Base-by-base conservation (phyloP, 2,329 filamentous ascomycete species). In the Penicillium sp. region DNA sequence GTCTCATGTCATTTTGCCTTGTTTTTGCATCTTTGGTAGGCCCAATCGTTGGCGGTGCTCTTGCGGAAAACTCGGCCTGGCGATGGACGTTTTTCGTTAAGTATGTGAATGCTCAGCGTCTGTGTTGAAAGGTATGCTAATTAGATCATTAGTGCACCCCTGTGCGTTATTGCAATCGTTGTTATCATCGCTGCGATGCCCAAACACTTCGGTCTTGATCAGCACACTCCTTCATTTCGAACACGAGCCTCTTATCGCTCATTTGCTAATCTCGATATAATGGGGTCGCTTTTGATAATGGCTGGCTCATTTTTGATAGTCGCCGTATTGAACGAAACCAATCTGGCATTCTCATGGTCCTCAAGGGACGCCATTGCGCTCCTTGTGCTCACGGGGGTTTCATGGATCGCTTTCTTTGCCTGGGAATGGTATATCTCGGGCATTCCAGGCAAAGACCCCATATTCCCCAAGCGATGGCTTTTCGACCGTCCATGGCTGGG, bases 271-370 rank as follows among this genome's bases (percentile, higher is more conserved):
- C 53, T 60, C 6, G 49, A 67, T 29, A 48, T 61, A 28, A 39
- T 58, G 28, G 59, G 59, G 3, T 60, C 57, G 12, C 6, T 59
- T 8, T 43, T 75, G 3, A 58, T 70, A 0, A 62, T 77, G 6
- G 66, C 65, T 0, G 67, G 68, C 3, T 73, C 73, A 0, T 66
- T 73, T 3, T 62, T 77, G 3, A 56, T 77, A n/a, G 68, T 76
- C 15, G 72, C 74, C 34, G 72, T 69, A 1, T 62, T 77, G 13
- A 69, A 77, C 41, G 66, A 75, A 53, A 73, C 62, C 6, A 73
- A 74, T 5, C 57, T 66, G 17, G 61, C 61, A 6, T 75, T 72
- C 44, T 55, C 69, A 3, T 78, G 75, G 75, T 59, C 53, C 7
- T 72, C 68, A 0, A 43, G 47, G 38, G 63, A 64, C 0, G 53